These are phyloP conservation scores for Citrus hindsii DNA, from an alignment of 345 rosid species.

Conservation along the genomic window DNA sequence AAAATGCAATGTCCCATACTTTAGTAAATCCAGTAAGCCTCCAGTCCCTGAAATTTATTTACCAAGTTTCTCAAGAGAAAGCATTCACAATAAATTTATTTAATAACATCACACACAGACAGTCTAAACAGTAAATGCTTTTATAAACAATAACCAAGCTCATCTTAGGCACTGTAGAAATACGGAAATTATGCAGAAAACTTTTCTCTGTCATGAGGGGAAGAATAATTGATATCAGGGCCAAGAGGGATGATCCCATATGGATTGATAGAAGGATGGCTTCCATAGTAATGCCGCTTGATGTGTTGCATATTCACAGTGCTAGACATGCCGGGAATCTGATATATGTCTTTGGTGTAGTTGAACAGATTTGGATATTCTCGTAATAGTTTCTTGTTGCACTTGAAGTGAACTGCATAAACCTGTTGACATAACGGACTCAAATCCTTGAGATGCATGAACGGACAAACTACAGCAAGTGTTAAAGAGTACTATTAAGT, in stretches of 20 bases:
- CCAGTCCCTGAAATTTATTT: neutral
- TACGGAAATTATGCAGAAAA: constrained; percentile 25
- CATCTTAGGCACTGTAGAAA: neutral
- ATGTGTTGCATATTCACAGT: constrained; percentile 69
- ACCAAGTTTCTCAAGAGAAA: neutral
- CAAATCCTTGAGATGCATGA: neutral
- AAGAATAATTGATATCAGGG: constrained; percentile 53
- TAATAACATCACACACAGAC: neutral
- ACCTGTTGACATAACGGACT: constrained; percentile 32
- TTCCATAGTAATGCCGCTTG: constrained; percentile 73
- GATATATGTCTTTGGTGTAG: constrained; percentile 64
- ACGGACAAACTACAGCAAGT: neutral
- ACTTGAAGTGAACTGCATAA: constrained; percentile 74
- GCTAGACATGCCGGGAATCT: constrained; percentile 52
- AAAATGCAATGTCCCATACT: neutral
- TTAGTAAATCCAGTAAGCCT: neutral
- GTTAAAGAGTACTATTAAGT: neutral
- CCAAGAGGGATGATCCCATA: constrained; percentile 64
- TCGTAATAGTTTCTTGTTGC: constrained; percentile 70
- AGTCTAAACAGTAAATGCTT: neutral
- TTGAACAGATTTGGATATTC: constrained; percentile 71
- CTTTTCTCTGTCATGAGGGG: constrained; percentile 54
- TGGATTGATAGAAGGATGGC: constrained; percentile 69
- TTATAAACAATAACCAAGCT: neutral
- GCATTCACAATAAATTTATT: neutral